phyloP scores from a whole-genome alignment of 2,329 filamentous ascomycete species.

The Diplodia sapinea region DNA sequence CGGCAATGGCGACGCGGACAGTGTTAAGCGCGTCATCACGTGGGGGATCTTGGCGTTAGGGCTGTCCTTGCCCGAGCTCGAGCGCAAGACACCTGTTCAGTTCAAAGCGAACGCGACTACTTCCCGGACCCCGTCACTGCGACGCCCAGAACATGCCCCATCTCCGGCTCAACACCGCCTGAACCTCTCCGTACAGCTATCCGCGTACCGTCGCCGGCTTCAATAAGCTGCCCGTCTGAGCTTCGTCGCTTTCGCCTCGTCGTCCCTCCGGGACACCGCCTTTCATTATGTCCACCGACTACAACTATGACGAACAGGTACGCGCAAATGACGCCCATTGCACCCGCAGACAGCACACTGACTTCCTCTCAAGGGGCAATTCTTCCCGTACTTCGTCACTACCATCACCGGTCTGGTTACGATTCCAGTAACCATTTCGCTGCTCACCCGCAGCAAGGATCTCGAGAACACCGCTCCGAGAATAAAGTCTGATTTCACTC shows the following conservation, averaged over 20 bases:
- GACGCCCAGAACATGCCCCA: constrained; percentile 22
- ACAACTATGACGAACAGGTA: constrained; percentile 96
- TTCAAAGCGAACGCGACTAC: constrained; percentile 20
- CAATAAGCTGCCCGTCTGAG: constrained; percentile 3
- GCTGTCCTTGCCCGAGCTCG: constrained; percentile 20
- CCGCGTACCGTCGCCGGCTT: constrained; percentile 1
- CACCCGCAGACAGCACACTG: constrained; percentile 30
- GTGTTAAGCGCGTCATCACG: constrained; percentile 21
- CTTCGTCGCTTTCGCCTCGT: constrained; percentile 12
- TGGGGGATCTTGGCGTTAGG: constrained; percentile 18
- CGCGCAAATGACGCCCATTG: constrained; percentile 33
- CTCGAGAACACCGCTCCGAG: constrained; percentile 80
- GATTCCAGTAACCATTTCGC: constrained; percentile 84
- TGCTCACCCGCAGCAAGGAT: constrained; percentile 79
- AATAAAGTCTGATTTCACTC: constrained; percentile 81
- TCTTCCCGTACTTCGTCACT: constrained; percentile 98
- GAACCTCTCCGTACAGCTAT: neutral
- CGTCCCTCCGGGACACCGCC: constrained; percentile 31
- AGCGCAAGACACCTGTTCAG: constrained; percentile 32
- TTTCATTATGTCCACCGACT: constrained; percentile 83
- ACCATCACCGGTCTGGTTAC: constrained; percentile 88
- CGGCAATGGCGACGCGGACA: neutral
- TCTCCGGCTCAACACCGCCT: constrained; percentile 10
- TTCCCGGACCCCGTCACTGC: constrained; percentile 14
- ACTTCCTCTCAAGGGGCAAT: constrained; percentile 71